Percentiles rank a stretch among this genome's conserved stretches.
These are phyloP conservation scores for Centella asiatica DNA, from an alignment of 129 eudicot species.

Conservation along the genomic window DNA sequence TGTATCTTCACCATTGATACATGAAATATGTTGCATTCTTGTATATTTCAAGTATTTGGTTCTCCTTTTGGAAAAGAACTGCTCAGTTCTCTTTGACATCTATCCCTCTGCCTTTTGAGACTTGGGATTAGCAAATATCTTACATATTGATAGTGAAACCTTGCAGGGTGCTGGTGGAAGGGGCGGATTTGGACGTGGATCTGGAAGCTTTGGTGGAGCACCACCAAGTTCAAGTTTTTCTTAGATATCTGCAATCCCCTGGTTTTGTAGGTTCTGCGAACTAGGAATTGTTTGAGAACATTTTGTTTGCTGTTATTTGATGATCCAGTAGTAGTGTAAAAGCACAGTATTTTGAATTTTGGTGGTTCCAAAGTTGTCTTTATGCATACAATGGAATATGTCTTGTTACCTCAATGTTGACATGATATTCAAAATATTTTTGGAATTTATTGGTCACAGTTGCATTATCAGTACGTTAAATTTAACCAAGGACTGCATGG, in stretches of 20 bases:
- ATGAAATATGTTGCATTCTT: too few species aligned
- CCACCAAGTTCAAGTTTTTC: constrained; percentile 67
- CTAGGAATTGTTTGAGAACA: not conserved
- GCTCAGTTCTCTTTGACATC: not conserved
- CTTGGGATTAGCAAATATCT: not conserved
- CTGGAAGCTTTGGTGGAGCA: constrained; percentile 82
- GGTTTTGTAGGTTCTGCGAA: not conserved
- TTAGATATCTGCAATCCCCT: constrained; percentile 3
- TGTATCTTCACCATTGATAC: too few species aligned
- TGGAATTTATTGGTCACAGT: too few species aligned
- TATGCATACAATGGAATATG: not conserved
- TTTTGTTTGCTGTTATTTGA: not conserved
- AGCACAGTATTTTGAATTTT: not conserved
- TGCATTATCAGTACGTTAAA: too few species aligned
- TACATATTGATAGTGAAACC: not conserved
- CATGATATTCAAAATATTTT: too few species aligned
- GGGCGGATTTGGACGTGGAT: constrained; percentile 88
- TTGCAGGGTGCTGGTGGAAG: constrained; percentile 72
- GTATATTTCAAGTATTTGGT: too few species aligned
- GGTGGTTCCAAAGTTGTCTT: not conserved
- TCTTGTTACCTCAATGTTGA: too few species aligned
- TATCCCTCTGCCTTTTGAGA: not conserved
- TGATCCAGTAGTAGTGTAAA: not conserved
- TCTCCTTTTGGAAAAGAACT: too few species aligned
- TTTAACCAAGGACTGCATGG: too few species aligned